These are phyloP conservation scores for Isabelozyma gotoi DNA, from an alignment of 805 yeast genomes.

Conservation along the genomic window DNA sequence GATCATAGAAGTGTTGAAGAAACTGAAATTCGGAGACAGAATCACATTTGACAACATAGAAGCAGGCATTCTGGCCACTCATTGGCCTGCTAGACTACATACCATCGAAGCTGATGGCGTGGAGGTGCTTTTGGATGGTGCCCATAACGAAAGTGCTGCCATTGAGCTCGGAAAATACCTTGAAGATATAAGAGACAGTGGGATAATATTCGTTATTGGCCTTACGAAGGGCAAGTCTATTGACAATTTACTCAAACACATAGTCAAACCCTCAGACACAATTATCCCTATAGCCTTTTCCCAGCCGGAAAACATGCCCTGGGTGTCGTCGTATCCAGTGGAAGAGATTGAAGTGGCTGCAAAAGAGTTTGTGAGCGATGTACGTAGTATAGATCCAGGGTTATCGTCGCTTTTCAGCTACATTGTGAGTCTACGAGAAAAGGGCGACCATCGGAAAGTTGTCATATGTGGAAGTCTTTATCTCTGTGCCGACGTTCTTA, in stretches of 20 bases:
- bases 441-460: constrained; percentile 26
- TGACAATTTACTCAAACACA: constrained; percentile 46
- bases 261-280: constrained; percentile 48
- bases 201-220: constrained; percentile 64
- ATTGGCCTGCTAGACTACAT: constrained; percentile 92
- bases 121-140: constrained; percentile 74
- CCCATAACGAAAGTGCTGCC: constrained; percentile 89
- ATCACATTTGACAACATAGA: constrained; percentile 36
- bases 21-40: constrained; percentile 13
- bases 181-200: constrained; percentile 9
- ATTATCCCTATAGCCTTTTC: constrained; percentile 66
- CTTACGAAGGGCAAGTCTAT: constrained; percentile 73
- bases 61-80: constrained; percentile 53
- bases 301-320: constrained; percentile 87
- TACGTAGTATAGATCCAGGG: constrained; percentile 4
- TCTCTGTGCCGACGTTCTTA: constrained; percentile 39
- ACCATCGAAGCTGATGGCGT: constrained; percentile 15
- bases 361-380: constrained; percentile 19
- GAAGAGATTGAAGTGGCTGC: constrained; percentile 28
- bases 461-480: constrained; percentile 45
- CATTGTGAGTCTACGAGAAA: constrained; percentile 6
- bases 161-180: constrained; percentile 62
- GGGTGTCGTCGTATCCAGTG: constrained; percentile 61
- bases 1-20: constrained; percentile 41
- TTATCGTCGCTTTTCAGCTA: constrained; percentile 13